A percentile compares a stretch with the other conserved stretches of the same genome.
Conservation (phyloP, 2,329 filamentous ascomycete species). For the Fusarium agapanthi region DNA sequence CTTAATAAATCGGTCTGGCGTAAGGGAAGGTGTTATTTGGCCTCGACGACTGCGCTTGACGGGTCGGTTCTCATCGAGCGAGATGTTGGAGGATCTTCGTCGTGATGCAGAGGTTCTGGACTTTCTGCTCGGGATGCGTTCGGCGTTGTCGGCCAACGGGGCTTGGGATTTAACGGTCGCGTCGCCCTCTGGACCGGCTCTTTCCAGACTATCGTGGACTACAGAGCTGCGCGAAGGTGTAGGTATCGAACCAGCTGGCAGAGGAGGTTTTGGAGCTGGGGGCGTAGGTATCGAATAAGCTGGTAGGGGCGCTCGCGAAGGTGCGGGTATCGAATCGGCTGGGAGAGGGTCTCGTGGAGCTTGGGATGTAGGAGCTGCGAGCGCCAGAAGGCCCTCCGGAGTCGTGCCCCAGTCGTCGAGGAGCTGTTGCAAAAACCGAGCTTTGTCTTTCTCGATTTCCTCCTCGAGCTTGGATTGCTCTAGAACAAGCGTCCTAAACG, state of each 20-base stretch:
- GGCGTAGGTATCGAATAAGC: not conserved
- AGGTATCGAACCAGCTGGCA: not conserved
- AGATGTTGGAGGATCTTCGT: not conserved
- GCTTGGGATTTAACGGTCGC: not conserved
- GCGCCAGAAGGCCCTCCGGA: not conserved
- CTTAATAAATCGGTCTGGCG: not conserved
- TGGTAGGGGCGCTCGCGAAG: not conserved
- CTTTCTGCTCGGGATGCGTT: not conserved
- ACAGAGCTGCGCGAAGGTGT: conserved; percentile 3
- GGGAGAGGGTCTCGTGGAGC: not conserved
- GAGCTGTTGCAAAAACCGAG: not conserved
- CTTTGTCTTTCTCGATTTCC: not conserved
- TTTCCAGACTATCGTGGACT: not conserved
- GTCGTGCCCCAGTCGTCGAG: not conserved
- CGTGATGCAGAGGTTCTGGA: not conserved
- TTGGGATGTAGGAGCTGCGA: not conserved
- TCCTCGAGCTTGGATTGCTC: not conserved
- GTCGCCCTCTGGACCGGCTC: not conserved
- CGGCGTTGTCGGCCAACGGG: not conserved
- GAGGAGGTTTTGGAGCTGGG: not conserved
- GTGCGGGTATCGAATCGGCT: not conserved
- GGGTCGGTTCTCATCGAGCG: not conserved
- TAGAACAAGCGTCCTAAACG: not conserved
- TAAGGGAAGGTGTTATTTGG: not conserved
- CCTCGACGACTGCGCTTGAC: not conserved